Percentiles rank a stretch among this genome's conserved stretches.
These are phyloP conservation scores for Penicillium sp. DNA, from an alignment of 2,329 filamentous ascomycete species.

Conservation along the genomic window DNA sequence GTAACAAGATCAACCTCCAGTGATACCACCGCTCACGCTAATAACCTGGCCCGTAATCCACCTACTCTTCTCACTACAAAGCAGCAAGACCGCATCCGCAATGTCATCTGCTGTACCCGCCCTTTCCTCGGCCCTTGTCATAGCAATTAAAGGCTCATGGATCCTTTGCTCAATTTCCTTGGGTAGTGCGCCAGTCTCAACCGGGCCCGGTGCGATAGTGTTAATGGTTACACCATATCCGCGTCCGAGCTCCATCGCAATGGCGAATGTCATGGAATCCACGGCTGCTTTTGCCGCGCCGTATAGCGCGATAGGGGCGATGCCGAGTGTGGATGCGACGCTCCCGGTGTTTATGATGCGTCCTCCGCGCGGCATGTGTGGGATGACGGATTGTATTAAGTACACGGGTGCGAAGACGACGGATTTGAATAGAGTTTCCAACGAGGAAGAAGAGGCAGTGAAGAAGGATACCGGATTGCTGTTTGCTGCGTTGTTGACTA, in stretches of 20 bases:
- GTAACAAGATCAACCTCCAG: slow-evolving; percentile 13
- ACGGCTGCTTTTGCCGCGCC: slow-evolving; percentile 21
- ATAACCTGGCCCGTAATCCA: slow-evolving; percentile 48
- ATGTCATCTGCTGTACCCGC: slow-evolving; percentile 38
- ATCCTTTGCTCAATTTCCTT: slow-evolving; percentile 6
- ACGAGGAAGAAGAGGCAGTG: slow-evolving; percentile 7
- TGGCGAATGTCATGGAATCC: slow-evolving; percentile 18
- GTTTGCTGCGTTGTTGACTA: slow-evolving; percentile 22
- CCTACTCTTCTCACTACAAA: slow-evolving; percentile 37
- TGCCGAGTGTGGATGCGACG: slow-evolving; percentile 25
- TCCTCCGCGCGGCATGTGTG: slow-evolving; percentile 30
- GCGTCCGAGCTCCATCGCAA: slow-evolving; percentile 27
- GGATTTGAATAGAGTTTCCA: slow-evolving; percentile 16
- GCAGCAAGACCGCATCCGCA: slow-evolving; percentile 39
- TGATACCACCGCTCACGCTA: slow-evolving; percentile 36
- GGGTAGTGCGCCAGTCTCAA: slow-evolving; percentile 32
- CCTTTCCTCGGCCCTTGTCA: slow-evolving; percentile 32
- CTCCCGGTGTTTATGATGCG: slow-evolving; percentile 35
- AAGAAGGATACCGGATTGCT: slow-evolving; percentile 13
- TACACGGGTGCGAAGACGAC: slow-evolving; percentile 18
- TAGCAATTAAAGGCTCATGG: slow-evolving; percentile 16
- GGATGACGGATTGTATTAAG: slow-evolving; percentile 18
- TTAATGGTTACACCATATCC: slow-evolving; percentile 44
- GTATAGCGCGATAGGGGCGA: slow-evolving; percentile 17
- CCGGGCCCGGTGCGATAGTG: slow-evolving; percentile 39